These are phyloP conservation scores for Spironucleus salmonicida DNA, from an alignment of 208 protist species.

Conservation along the genomic window DNA sequence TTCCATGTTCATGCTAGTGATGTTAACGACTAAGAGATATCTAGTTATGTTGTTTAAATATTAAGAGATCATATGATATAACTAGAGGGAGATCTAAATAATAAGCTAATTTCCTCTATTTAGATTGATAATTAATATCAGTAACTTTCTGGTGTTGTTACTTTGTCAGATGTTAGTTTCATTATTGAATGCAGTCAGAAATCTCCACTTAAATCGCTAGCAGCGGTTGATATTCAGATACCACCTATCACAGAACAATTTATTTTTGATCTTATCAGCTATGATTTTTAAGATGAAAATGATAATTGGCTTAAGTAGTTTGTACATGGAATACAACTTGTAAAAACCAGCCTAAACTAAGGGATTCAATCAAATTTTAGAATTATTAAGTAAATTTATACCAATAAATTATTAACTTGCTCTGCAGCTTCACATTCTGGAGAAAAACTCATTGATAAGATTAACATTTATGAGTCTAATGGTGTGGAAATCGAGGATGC, in stretches of 20 bases:
- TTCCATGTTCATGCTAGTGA: slow-evolving; percentile 5
- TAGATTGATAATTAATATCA: not conserved
- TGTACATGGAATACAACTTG: too few relatives aligned
- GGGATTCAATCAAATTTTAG: too few relatives aligned
- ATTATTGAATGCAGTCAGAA: slow-evolving; percentile 7
- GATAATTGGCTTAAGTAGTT: not conserved
- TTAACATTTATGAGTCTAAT: too few relatives aligned
- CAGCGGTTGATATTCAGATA: not conserved
- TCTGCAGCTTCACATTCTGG: too few relatives aligned
- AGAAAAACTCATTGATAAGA: too few relatives aligned
- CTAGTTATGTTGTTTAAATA: not conserved
- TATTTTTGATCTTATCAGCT: not conserved
- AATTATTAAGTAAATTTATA: too few relatives aligned
- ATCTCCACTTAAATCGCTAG: not conserved
- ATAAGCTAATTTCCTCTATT: not conserved
- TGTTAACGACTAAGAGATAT: not conserved
- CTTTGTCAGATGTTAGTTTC: not conserved
- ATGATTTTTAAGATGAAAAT: not conserved
- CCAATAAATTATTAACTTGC: too few relatives aligned
- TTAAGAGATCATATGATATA: slow-evolving; percentile 7
- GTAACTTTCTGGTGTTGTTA: not conserved
- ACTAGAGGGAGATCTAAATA: not conserved
- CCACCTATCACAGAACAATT: not conserved
- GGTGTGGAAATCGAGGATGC: too few relatives aligned
- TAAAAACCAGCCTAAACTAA: too few relatives aligned